Evolutionary conservation across 352 stramenopile genomes (phyloP).

Genomic region (Phytophthora syringae): DNA sequence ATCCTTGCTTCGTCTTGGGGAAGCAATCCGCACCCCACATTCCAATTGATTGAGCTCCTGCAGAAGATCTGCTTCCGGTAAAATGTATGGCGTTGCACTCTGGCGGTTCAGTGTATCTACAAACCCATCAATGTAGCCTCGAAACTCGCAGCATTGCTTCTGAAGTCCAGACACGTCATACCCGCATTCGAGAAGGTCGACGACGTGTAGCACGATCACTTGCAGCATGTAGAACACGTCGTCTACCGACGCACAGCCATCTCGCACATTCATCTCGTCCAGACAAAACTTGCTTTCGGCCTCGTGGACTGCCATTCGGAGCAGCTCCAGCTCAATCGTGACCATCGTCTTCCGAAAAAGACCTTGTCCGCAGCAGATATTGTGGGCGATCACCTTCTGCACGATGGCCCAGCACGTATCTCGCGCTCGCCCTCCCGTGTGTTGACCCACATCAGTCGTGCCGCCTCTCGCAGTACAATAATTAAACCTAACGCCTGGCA

Average conservation of each 20-base stretch:
- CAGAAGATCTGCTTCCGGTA: slow-evolving; percentile 3
- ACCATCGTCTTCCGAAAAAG: slow-evolving; percentile 51
- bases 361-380: slow-evolving; percentile 37
- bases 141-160: slow-evolving; percentile 10
- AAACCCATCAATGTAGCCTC: slow-evolving; percentile 26
- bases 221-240: slow-evolving; percentile 36
- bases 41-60: slow-evolving; percentile 13
- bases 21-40: slow-evolving; percentile 10
- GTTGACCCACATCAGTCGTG: slow-evolving; percentile 58
- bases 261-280: slow-evolving; percentile 6
- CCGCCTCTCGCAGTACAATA: slow-evolving; percentile 30
- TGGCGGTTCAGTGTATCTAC: slow-evolving; percentile 23
- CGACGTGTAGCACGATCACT: slow-evolving; percentile 9
- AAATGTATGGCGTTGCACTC: slow-evolving; percentile 3
- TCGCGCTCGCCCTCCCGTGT: slow-evolving; percentile 48
- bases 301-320: slow-evolving; percentile 19
- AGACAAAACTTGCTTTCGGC: neutral
- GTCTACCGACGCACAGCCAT: slow-evolving; percentile 20
- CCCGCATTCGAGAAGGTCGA: slow-evolving; percentile 23
- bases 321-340: slow-evolving; percentile 33
- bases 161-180: slow-evolving; percentile 24
- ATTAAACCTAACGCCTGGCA: neutral
- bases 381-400: slow-evolving; percentile 35
- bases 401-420: slow-evolving; percentile 70
- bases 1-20: slow-evolving; percentile 3